Evolutionary conservation across 1,284 basidiomycete species (phyloP), one percentile per base, ranked within the genome.

Genomic region (Phylloboletellus chloephorus): DNA sequence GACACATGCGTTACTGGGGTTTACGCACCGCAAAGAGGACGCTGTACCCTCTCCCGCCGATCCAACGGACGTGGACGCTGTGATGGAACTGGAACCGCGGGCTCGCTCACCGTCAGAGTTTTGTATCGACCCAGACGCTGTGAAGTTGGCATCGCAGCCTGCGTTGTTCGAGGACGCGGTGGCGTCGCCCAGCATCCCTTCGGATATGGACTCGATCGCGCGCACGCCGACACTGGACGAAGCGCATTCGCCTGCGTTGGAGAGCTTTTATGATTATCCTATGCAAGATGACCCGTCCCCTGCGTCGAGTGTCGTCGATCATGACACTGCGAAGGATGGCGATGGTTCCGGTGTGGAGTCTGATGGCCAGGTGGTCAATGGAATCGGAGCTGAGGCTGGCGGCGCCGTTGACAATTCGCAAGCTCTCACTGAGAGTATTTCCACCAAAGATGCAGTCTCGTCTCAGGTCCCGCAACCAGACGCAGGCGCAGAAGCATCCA

Each of bases 1-100:
- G 52, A 63, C 40, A 39, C 56, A 41, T 43, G 61, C 59, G 25
- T 40, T 65, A n/a, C 45, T 65, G 1, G 59, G 62, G 13, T 39
- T 29, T 3, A 33, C 34, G 9, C 49, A 20, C 12, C 38, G 5
- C 31, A 28, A 31, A 33, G 41, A 46, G 7, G 55, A 42, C 8
- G 15, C 3, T 4, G 21, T 28, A 17, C 17, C 24, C 5, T 9
- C 35, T 1, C 21, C 31, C 4, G 26, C 31, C 5, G 35, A 49
- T 5, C 31, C n/a, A 31, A n/a, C 12, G 12, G 40, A 47, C 5
- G 10, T 25, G 11, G 39, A 54, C 19, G 17, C 35, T 35, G 24
- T 15, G 25, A 46, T 40, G 41, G 35, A 16, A 29, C 31, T 20
- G 24, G 39, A 35, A 12, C 20, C 23, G 16, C 43, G 25, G 22